Conservation (phyloP, 2,329 filamentous ascomycete species). For the Colletotrichum camelliae region DNA sequence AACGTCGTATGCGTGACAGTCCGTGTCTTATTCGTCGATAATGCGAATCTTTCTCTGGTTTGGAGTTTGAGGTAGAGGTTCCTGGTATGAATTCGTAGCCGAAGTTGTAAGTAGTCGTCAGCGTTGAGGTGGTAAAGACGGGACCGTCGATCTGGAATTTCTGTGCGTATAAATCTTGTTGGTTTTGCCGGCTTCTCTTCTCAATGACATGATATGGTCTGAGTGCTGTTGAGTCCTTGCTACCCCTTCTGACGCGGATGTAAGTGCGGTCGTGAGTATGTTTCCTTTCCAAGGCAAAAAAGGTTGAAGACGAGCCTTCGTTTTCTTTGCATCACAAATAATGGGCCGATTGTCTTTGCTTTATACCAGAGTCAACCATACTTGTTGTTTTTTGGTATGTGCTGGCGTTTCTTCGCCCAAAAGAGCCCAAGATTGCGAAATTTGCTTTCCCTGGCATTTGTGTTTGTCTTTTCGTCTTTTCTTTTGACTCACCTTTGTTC, state of each 20-base stretch:
- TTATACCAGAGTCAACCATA: not conserved
- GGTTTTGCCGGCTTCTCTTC: conserved; percentile 1
- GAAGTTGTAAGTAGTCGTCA: not conserved
- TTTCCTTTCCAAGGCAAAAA: not conserved
- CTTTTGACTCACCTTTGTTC: conserved; percentile 9
- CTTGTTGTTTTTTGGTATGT: not conserved
- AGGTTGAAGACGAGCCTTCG: not conserved
- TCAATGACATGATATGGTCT: conserved; percentile 14
- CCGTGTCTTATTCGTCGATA: not conserved
- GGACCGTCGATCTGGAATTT: not conserved
- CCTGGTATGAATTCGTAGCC: not conserved
- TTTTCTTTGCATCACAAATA: not conserved
- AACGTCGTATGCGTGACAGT: not conserved
- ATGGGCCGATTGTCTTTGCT: not conserved
- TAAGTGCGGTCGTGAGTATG: not conserved
- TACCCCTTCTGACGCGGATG: not conserved
- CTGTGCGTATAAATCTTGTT: not conserved
- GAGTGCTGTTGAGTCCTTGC: not conserved
- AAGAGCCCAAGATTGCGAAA: conserved; percentile 12
- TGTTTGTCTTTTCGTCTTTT: not conserved
- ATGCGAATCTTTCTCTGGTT: accelerated
- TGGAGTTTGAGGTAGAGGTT: not conserved
- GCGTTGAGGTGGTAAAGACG: not conserved
- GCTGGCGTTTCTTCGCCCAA: not conserved
- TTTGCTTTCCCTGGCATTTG: not conserved